These are phyloP conservation scores for Mycena albidolilacea DNA, from an alignment of 768 basidiomycete species.

Conservation along the genomic window DNA sequence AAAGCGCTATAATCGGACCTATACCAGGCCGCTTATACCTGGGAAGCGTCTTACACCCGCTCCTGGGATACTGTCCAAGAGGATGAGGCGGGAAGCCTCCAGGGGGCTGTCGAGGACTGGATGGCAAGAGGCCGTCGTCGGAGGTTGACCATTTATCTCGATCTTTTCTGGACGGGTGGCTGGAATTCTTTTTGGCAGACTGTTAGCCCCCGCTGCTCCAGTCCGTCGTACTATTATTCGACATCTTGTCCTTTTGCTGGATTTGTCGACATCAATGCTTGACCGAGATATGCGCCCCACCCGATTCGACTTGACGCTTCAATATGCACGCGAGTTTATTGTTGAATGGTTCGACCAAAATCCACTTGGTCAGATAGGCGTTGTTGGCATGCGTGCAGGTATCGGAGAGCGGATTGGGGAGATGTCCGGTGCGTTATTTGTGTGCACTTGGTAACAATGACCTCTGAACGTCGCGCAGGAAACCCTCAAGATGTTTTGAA, in stretches of 20 bases:
- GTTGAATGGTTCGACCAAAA: constrained; percentile 99
- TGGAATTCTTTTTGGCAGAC: constrained; percentile 54
- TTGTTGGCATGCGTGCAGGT: constrained; percentile 94
- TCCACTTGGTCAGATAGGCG: constrained; percentile 95
- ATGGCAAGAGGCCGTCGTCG: constrained; percentile 89
- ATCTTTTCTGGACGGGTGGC: constrained; percentile 13
- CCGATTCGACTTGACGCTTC: constrained; percentile 90
- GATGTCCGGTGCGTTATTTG: constrained; percentile 82
- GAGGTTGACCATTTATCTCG: constrained; percentile 65
- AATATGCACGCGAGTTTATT: constrained; percentile 93
- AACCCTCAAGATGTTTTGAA: constrained; percentile 98
- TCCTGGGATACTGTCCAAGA: constrained; percentile 99
- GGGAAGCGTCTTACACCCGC: constrained; percentile 95
- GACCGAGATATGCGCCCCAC: constrained; percentile 98
- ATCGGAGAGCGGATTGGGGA: constrained; percentile 92
- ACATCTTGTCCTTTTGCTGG: constrained; percentile 93
- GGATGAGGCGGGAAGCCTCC: constrained; percentile 93
- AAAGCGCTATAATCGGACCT: constrained; percentile 16
- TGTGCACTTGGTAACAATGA: constrained; percentile 15
- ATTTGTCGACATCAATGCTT: constrained; percentile 92
- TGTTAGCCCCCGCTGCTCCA: constrained; percentile 87
- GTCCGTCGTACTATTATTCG: constrained; percentile 97
- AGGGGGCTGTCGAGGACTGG: constrained; percentile 90
- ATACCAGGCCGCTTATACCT: constrained; percentile 86
- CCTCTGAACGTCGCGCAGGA: constrained; percentile 61